These are phyloP conservation scores for Tanacetum coccineum DNA, from an alignment of 129 eudicot species.

Conservation along the genomic window DNA sequence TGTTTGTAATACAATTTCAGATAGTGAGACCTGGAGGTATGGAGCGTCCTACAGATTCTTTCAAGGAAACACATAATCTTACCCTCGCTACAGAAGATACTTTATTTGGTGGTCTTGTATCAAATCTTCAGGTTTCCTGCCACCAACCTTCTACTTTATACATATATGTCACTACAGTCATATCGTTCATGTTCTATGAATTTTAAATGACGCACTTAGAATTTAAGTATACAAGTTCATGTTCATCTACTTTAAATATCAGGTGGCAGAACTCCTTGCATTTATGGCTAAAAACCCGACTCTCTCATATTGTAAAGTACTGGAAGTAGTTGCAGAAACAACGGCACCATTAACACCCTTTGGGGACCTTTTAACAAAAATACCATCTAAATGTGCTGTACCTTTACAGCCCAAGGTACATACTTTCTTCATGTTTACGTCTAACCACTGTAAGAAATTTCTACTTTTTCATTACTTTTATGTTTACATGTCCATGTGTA, in stretches of 20 bases:
- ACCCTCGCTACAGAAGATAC: slow-evolving; percentile 74
- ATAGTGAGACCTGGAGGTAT: slow-evolving; percentile 99
- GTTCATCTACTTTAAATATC: neutral
- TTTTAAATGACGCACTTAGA: neutral
- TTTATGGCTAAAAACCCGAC: slow-evolving; percentile 71
- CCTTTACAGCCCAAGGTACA: slow-evolving; percentile 51
- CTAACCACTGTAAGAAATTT: neutral
- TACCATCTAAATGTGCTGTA: slow-evolving; percentile 59
- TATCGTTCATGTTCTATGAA: slow-evolving; percentile 1
- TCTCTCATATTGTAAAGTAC: slow-evolving; percentile 82
- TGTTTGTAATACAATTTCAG: slow-evolving; percentile 37
- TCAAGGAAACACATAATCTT: slow-evolving; percentile 87
- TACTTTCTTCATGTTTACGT: slow-evolving; percentile 7
- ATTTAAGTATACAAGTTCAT: too few relatives aligned
- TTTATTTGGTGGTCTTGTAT: slow-evolving; percentile 91
- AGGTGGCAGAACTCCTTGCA: slow-evolving; percentile 97
- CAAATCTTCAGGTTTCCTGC: slow-evolving; percentile 79
- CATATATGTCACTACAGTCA: slow-evolving; percentile 4
- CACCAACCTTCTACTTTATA: slow-evolving; percentile 19
- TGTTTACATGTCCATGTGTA: slow-evolving; percentile 19
- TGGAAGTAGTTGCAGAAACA: slow-evolving; percentile 96
- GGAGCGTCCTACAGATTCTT: slow-evolving; percentile 98
- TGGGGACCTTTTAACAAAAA: slow-evolving; percentile 70
- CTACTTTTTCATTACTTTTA: neutral
- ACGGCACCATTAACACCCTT: slow-evolving; percentile 85